phyloP scores from a whole-genome alignment of 192 early-diverging fungal species.

The Coemansia sp. region DNA sequence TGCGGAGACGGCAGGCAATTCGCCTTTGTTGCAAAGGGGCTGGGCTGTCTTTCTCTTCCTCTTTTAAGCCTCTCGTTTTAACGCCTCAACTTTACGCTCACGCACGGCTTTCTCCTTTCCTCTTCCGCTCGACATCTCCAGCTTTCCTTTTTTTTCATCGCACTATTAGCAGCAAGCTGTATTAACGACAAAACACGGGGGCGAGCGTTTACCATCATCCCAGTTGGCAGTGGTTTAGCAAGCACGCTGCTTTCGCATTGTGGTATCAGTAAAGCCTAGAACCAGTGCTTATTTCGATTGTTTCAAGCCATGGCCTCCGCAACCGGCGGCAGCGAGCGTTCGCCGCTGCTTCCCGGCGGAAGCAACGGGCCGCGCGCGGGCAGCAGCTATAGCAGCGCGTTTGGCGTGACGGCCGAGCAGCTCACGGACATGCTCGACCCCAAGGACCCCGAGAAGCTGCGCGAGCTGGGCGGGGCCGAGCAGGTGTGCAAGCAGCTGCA shows the following conservation, averaged over 20 bases:
- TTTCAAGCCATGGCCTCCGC: slow-evolving; percentile 17
- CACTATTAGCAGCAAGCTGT: no score
- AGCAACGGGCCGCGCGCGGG: not conserved
- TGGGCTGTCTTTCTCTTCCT: not conserved
- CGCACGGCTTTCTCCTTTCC: not conserved
- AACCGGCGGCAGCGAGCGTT: slow-evolving; percentile 38
- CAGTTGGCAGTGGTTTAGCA: no score
- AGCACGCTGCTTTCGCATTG: no score
- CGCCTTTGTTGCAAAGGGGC: not conserved
- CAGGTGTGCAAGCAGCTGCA: slow-evolving; percentile 57
- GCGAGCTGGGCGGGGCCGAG: slow-evolving; percentile 57
- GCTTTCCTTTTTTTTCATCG: not conserved
- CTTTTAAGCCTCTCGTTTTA: not conserved
- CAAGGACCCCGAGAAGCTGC: slow-evolving; percentile 58
- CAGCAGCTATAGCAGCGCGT: slow-evolving; percentile 15
- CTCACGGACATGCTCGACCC: slow-evolving; percentile 62
- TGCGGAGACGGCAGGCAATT: no score
- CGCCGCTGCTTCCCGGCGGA: slow-evolving; percentile 42
- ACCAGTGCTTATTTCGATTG: not conserved
- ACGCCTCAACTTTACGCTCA: slow-evolving; percentile 1
- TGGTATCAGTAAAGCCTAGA: not conserved
- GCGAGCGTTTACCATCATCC: no score
- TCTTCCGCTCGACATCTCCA: not conserved
- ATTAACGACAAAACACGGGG: no score
- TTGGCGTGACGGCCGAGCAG: slow-evolving; percentile 52